A percentile compares a stretch with the other conserved stretches of the same genome.
Conservation (phyloP, 129 eudicot species). For the Calendula officinalis region DNA sequence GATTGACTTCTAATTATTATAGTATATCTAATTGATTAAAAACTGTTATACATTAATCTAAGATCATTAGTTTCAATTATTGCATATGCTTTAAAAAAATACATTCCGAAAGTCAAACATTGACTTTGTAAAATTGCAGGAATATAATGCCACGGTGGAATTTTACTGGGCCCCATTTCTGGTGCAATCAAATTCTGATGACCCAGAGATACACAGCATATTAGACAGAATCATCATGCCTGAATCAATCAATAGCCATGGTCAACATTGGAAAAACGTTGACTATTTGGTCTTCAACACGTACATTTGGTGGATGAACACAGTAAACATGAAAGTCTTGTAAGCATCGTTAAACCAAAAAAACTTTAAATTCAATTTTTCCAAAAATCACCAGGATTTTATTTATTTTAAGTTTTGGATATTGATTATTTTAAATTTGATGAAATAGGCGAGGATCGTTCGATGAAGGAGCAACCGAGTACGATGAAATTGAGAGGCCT, state of each 20-base stretch:
- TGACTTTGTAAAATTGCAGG: constrained; percentile 40
- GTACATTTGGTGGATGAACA: constrained; percentile 99
- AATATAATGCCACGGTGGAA: constrained; percentile 91
- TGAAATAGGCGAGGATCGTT: constrained; percentile 78
- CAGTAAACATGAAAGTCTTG: constrained; percentile 74
- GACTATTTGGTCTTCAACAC: constrained; percentile 83
- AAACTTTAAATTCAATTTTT: neutral
- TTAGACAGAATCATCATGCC: constrained; percentile 84
- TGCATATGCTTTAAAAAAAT: neutral
- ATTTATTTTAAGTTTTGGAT: neutral
- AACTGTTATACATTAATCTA: too few species aligned
- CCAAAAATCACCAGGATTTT: neutral
- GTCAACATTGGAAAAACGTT: constrained; percentile 67
- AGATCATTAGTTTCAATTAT: too few species aligned
- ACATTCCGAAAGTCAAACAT: neutral
- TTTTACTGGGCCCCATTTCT: constrained; percentile 96
- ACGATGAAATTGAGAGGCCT: constrained; percentile 74
- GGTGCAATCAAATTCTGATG: constrained; percentile 92
- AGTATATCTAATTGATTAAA: too few species aligned
- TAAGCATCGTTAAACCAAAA: constrained; percentile 33
- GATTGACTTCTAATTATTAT: too few species aligned
- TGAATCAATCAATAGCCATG: constrained; percentile 70
- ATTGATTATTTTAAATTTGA: neutral
- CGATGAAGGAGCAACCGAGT: constrained; percentile 74
- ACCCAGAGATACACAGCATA: constrained; percentile 75